Base-by-base conservation (phyloP, 345 rosid species). In the Murraya paniculata region DNA sequence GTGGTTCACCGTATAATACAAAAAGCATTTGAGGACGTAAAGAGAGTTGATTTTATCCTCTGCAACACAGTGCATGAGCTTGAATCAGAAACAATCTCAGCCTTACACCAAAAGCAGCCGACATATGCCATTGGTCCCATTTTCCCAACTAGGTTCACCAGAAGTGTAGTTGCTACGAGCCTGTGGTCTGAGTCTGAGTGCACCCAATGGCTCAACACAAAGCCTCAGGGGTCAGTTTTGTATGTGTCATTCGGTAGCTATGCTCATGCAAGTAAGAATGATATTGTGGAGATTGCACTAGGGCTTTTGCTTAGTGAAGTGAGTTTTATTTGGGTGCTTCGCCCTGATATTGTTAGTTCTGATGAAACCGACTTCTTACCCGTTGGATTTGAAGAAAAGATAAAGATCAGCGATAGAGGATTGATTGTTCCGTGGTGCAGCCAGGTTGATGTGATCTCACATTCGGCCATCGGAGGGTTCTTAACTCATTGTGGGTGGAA, bases 401-500 rank as follows among this genome's bases (percentile, higher is more conserved):
- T 86, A 30, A 83, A 85, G 4, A 82, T 86, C 10, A 75, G 80
- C n/a, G 91, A 82, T 68, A 86, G 80, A 11, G 85, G 83, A 57
- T 82, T 93, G 59, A 89, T 93, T 74, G 77, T 91, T 22, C 83
- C 94, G 0, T 95, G 99, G 96, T 93, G 99, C 73, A 72, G 84
- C 73, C 98, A 95, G 64, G 85, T 73, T 69, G 81, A 64, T 9
- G 94, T 91, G 38, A 24, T 93, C 78, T 70, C 89, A 48, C 94
- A 95, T 68, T 81, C 66, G 1, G 89, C 97, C 0, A 77, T 90
- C 28, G 96, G 98, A 75, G 99, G 95, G 39, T 92, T 95, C 82
- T 79, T 92, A 61, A 93, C 86, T 0, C 99, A 93, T 22, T 91
- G 99, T 62, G 97, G 98, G 7, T 93, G 99, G 97, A 92, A 95